Base-by-base conservation (phyloP, 2,329 filamentous ascomycete species). In the Hansfordia pulvinata region DNA sequence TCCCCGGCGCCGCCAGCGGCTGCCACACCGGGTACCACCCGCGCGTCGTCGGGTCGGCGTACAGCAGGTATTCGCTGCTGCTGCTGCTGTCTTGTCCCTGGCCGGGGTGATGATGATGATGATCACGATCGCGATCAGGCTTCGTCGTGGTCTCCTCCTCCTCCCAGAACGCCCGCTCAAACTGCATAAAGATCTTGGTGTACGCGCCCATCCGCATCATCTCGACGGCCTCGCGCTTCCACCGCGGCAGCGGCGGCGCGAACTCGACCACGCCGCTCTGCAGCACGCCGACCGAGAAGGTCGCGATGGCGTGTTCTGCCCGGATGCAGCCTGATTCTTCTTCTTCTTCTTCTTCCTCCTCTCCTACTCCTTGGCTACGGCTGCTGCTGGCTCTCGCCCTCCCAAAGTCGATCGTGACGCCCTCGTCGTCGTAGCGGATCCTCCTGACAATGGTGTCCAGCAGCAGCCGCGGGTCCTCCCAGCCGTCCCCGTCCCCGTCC, bases 121-220 rank as follows among this genome's bases (percentile, higher is more conserved):
- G n/a, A n/a, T n/a, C n/a, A n/a, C n/a, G n/a, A n/a, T n/a, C n/a
- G n/a, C n/a, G n/a, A n/a, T n/a, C n/a, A n/a, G n/a, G n/a, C n/a
- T n/a, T n/a, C n/a, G n/a, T n/a, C n/a, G n/a, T n/a, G n/a, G n/a
- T n/a, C n/a, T n/a, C n/a, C n/a, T 56, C 47, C 1, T 49, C 41
- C 37, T 53, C 60, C 76, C 76, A 81, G 47, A 81, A 82, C 0
- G 69, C 65, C 29, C 72, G 55, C 32, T 72, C 57, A 48, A 80
- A 81, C 34, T 79, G 75, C 32, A 76, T 52, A 49, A 81, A 81
- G 33, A 81, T 68, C 43, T 82, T 82, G 27, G 74, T 81, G 49
- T 80, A 82, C 0, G 73, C 79, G 6, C 69, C 76, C 67, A 81
- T 79, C 33, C 60, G 55, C 43, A 79, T 78, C 19, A 64, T 69